These are phyloP conservation scores for Coleophoma cylindrospora DNA, from an alignment of 2,329 filamentous ascomycete species.

Conservation along the genomic window DNA sequence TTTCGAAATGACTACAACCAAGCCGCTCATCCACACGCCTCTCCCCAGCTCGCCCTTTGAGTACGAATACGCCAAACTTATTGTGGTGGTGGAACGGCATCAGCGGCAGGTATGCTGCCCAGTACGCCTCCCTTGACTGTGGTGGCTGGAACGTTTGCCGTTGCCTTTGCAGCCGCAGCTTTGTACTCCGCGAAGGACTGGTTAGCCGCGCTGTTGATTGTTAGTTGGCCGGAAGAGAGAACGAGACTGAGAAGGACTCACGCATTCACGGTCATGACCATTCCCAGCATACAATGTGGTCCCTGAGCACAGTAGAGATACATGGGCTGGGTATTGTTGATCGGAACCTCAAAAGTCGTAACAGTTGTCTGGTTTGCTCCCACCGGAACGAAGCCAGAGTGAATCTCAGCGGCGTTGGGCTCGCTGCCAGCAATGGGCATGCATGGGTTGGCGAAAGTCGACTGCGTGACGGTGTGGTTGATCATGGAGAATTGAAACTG, in stretches of 20 bases:
- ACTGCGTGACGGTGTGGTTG: conserved; percentile 44
- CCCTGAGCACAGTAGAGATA: conserved; percentile 34
- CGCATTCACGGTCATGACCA: conserved; percentile 35
- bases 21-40: no score
- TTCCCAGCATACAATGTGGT: conserved; percentile 32
- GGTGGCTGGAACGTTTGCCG: conserved; percentile 3
- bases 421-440: conserved; percentile 10
- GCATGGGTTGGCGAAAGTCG: conserved; percentile 25
- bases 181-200: conserved; percentile 5
- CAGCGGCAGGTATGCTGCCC: conserved; percentile 3
- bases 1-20: no score
- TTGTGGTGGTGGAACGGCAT: conserved; percentile 4
- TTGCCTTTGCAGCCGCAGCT: conserved; percentile 2
- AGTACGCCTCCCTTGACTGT: conserved; percentile 1
- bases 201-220: neutral
- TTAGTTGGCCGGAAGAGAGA: neutral
- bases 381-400: conserved; percentile 26
- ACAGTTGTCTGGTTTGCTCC: conserved; percentile 1
- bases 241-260: neutral
- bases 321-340: conserved; percentile 31
- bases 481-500: conserved; percentile 47
- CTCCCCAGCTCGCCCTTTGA: no score
- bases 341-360: conserved; percentile 9
- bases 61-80: neutral
- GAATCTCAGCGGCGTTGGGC: conserved; percentile 1